These are phyloP conservation scores for Ilyonectria sp. DNA, from an alignment of 2,329 filamentous ascomycete genomes.

Conservation along the genomic window DNA sequence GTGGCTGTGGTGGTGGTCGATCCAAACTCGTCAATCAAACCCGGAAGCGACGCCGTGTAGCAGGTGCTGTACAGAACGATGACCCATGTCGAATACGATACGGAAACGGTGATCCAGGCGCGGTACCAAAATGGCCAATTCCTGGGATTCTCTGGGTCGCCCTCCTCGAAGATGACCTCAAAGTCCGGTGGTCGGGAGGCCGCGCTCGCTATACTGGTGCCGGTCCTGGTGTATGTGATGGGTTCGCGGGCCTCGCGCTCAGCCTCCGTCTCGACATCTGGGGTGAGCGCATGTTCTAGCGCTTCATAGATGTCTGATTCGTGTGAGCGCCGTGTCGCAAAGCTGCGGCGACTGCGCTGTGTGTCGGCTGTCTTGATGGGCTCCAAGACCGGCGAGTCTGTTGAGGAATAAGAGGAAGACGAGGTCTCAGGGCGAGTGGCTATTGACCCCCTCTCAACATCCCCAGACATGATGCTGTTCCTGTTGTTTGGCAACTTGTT, in stretches of 20 bases:
- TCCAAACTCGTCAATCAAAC: constrained; percentile 78
- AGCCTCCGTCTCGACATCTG: constrained; percentile 55
- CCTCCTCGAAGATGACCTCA: constrained; percentile 80
- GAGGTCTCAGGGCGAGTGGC: constrained; percentile 31
- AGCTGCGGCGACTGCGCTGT: constrained; percentile 38
- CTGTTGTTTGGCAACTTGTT: neutral
- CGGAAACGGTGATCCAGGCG: constrained; percentile 60
- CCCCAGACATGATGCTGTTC: constrained; percentile 34
- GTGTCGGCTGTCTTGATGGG: constrained; percentile 45
- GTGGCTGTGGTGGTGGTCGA: constrained; percentile 74
- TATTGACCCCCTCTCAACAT: constrained; percentile 41
- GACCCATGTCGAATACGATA: constrained; percentile 64
- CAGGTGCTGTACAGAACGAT: constrained; percentile 83
- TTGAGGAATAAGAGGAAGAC: constrained; percentile 32
- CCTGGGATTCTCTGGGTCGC: constrained; percentile 75
- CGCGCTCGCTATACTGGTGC: constrained; percentile 59
- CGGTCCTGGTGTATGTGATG: constrained; percentile 59
- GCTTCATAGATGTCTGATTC: constrained; percentile 52
- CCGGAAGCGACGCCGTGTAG: constrained; percentile 81
- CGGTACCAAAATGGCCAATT: constrained; percentile 74
- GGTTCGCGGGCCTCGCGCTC: constrained; percentile 61
- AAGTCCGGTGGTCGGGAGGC: constrained; percentile 70
- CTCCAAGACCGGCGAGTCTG: constrained; percentile 43
- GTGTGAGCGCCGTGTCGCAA: constrained; percentile 30
- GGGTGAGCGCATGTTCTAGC: constrained; percentile 57